phyloP scores from a whole-genome alignment of 257 asterid species.

The Schizonepeta tenuifolia region DNA sequence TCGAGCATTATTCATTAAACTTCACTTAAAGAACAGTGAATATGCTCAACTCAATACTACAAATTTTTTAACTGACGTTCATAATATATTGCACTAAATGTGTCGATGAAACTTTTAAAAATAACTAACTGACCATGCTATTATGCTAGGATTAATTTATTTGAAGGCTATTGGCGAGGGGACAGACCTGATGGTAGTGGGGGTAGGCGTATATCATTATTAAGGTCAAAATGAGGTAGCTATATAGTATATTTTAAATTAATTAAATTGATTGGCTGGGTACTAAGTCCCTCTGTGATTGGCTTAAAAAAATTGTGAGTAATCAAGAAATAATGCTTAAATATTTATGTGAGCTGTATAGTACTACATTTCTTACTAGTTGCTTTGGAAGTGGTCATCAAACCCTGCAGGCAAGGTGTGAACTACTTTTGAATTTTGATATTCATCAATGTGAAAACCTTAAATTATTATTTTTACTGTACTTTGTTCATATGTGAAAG shows the following conservation, averaged over 20 bases:
- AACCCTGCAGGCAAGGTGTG: constrained; percentile 12
- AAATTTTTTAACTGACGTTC: no score
- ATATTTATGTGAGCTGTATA: constrained; percentile 7
- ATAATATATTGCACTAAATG: no score
- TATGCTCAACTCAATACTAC: no score
- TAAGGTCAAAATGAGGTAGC: constrained; percentile 30
- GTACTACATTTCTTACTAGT: neutral
- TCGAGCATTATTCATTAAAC: no score
- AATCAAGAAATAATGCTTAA: neutral
- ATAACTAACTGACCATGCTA: no score
- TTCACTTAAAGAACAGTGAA: no score
- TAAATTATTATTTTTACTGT: neutral
- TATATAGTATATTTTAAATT: neutral
- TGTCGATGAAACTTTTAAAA: no score
- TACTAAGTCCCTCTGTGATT: neutral
- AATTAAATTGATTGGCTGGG: neutral
- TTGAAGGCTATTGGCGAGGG: no score
- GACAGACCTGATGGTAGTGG: no score
- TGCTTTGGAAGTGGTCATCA: constrained; percentile 11
- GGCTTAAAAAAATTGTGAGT: neutral
- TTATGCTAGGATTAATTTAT: no score
- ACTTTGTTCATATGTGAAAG: neutral
- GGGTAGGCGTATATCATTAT: no score
- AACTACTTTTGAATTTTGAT: constrained; percentile 11
- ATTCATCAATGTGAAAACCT: neutral